These are phyloP conservation scores for Sporobolus alterniflorus DNA, from an alignment of 202 grass and related monocot species.

Conservation along the genomic window DNA sequence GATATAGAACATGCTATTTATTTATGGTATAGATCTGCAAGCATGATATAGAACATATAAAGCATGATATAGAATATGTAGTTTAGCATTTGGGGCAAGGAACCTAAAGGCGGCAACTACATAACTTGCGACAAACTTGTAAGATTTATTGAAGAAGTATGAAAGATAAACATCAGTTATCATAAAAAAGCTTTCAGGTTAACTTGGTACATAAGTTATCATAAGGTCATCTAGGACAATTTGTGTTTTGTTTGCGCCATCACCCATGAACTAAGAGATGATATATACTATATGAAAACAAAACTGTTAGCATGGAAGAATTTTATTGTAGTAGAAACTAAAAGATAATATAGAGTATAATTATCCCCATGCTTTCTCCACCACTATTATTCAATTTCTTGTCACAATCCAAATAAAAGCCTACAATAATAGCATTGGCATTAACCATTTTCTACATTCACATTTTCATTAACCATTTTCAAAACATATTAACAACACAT, in stretches of 20 bases:
- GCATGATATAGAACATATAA: no score
- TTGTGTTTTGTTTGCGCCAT: background rate
- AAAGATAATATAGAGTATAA: background rate
- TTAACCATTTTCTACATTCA: no score
- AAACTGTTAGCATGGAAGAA: background rate
- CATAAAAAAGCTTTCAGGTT: background rate
- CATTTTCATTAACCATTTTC: no score
- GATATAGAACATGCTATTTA: no score
- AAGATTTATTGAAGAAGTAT: slow-evolving; percentile 32
- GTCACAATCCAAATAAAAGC: no score
- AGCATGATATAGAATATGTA: no score
- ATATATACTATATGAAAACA: background rate
- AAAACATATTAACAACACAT: no score
- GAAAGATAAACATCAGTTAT: background rate
- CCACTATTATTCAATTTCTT: background rate
- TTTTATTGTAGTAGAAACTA: background rate
- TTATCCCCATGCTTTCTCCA: background rate
- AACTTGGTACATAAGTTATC: background rate
- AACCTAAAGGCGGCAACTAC: slow-evolving; percentile 69
- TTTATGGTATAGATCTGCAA: no score
- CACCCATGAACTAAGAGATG: background rate
- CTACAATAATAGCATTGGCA: no score
- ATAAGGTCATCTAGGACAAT: background rate
- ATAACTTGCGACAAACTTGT: slow-evolving; percentile 77
- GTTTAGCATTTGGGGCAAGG: slow-evolving; percentile 55